Base-by-base conservation (phyloP, 1,284 basidiomycete genomes). In the Trichosporon coremiiforme region DNA sequence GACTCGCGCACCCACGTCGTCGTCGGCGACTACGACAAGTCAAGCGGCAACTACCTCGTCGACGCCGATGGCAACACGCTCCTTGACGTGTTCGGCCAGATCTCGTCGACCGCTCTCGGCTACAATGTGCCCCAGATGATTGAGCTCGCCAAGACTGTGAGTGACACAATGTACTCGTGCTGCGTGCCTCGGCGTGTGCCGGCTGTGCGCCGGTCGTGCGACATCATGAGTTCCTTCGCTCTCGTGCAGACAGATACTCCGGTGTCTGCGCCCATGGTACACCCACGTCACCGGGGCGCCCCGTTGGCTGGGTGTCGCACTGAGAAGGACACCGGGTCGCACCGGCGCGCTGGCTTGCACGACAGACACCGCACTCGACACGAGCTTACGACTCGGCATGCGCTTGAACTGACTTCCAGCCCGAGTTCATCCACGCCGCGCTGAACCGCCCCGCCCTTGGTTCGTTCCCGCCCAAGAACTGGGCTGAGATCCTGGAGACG, bases 21-120 rank as follows among this genome's bases (percentile, higher is more conserved):
- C 36, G 72, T 73, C 20, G 69, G 55, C 45, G 74, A 75, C 70
- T 75, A 75, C 64, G 66, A 60, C 65, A 72, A 71, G 62, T 75
- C 74, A 47, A 45, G 55, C 50, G 82, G 84, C 29, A 86, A 86
- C 77, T 87, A 85, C 78, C 76, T 88, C 53, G 84, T 84, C 64
- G 87, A 88, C 70, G 87, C 84, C 1, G 87, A 88, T 73, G 86
- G 85, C 25, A 88, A 88, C 77, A 77, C 77, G 45, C 75, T 86
- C 10, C 84, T 88, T 66, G 87, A 88, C 70, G 85, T 87, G 50
- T 87, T 86, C 75, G 85, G 85, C 2, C 86, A 87, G 76, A 82
- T 82, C 71, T 82, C 83, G 13, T 84, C 82, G 47, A 86, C 86
- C 64, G 82, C 84, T 0, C 47, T 84, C 33, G 83, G 83, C 36